Evolutionary conservation across 108 stramenopile genomes (phyloP).

Genomic region (Fragilaria radians): DNA sequence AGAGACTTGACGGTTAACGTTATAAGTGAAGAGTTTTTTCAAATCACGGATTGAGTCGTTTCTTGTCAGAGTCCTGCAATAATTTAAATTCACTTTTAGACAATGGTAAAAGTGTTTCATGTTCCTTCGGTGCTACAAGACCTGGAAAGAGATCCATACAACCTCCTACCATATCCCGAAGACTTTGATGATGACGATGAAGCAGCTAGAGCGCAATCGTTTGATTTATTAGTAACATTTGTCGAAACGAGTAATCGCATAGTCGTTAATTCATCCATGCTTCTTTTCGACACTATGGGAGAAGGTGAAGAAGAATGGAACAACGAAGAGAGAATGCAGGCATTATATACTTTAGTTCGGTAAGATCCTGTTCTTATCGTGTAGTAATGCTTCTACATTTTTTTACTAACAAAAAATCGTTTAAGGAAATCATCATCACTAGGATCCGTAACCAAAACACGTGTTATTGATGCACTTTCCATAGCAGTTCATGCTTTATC

Average conservation of each 20-base stretch:
- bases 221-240: conserved; percentile 42
- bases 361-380: conserved; percentile 15
- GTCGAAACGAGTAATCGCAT: conserved; percentile 59
- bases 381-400: neutral
- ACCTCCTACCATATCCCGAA: conserved; percentile 78
- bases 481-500: conserved; percentile 46
- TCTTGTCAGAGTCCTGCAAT: too few species aligned
- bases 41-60: too few species aligned
- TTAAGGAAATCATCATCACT: conserved; percentile 64
- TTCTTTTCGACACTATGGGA: conserved; percentile 38
- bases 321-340: conserved; percentile 60
- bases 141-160: conserved; percentile 78
- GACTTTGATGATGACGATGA: conserved; percentile 86
- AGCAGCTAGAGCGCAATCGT: conserved; percentile 71
- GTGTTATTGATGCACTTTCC: conserved; percentile 49
- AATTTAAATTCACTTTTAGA: too few species aligned
- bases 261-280: conserved; percentile 31
- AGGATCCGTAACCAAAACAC: conserved; percentile 41
- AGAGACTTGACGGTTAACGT: too few species aligned
- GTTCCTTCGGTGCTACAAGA: conserved; percentile 77
- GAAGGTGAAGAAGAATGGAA: conserved; percentile 56
- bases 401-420: neutral
- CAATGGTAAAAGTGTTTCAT: conserved; percentile 36
- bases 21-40: too few species aligned
- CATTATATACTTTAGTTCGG: conserved; percentile 77